These are phyloP conservation scores for Cucurbita argyrosperma DNA, from an alignment of 306 rosid species.

Conservation along the genomic window DNA sequence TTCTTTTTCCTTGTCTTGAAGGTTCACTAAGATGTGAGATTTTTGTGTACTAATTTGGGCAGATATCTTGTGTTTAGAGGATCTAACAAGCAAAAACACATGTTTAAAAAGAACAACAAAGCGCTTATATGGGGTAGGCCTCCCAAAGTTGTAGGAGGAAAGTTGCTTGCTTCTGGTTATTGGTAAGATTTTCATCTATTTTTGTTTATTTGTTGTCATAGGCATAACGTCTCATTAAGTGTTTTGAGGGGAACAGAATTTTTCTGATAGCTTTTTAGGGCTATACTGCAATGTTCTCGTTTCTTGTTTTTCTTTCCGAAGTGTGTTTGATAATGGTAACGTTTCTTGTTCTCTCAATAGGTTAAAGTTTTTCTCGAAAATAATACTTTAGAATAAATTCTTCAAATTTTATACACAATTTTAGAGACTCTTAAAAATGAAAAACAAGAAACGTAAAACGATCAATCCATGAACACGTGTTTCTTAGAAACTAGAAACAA, in stretches of 20 bases:
- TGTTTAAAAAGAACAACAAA: slow-evolving; percentile 75
- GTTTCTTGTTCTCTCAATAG: neutral
- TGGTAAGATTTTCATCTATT: slow-evolving; percentile 47
- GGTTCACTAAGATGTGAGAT: neutral
- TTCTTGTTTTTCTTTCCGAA: neutral
- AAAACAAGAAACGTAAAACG: neutral
- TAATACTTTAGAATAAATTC: neutral
- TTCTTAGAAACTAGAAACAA: neutral
- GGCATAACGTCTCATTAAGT: neutral
- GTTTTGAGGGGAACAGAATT: too few relatives aligned
- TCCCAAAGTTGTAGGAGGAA: slow-evolving; percentile 77
- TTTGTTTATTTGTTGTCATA: neutral
- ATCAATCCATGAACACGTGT: neutral
- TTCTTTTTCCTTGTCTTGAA: neutral
- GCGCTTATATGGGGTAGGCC: slow-evolving; percentile 83
- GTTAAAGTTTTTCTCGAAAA: neutral
- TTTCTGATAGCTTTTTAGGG: neutral
- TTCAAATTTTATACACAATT: neutral
- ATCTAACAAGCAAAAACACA: slow-evolving; percentile 94
- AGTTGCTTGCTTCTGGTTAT: slow-evolving; percentile 90
- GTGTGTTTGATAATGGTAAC: neutral
- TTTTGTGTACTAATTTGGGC: slow-evolving; percentile 6
- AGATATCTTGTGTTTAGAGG: slow-evolving; percentile 91
- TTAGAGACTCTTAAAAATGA: neutral
- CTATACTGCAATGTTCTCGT: neutral